Base-by-base conservation (phyloP, 345 rosid genomes). In the Physaria fendleri region DNA sequence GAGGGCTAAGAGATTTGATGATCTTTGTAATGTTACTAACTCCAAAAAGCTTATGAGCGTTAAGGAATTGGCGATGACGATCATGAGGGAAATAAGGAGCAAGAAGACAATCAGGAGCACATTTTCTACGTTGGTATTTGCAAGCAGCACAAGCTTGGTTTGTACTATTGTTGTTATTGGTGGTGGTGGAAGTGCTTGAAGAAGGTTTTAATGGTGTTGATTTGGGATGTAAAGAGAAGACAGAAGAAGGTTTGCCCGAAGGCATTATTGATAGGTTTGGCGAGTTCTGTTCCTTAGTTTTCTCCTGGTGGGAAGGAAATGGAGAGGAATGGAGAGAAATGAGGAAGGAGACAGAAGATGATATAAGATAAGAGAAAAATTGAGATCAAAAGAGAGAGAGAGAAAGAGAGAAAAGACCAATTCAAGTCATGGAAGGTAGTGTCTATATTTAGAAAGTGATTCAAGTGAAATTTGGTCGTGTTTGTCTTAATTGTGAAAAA, bases 81-180 rank as follows among this genome's bases (percentile, higher is more conserved):
- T 85, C 82, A 9, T 83, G 91, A 59, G 97, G 99, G 71, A 90
- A 93, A 69, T 87, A 93, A 58, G 97, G 99, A 17, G 99, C 97
- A 55, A 90, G 90, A 64, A 90, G 74, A 81, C 99, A 93, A 75
- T 90, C 94, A 7, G 96, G 85, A 13, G 82, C 81, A 68, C 99
- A 93, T 69, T 90, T 87, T 46, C 90, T 82, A 1, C 99, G 92
- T 62, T 85, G 97, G 87, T 87, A 87, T 72, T 87, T 90, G 79
- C 99, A 93, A 1, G 99, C 97, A 2, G 99, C 97, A 33, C 99
- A 93, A 4, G 99, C 94, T 23, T 82, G 92, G 68, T 82, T 77
- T 21, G 82, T 79, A 60, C 67, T 71, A 30, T 60, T 77, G 56
- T 53, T 59, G 65, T 16, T 67, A 18, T 28, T 67, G 20, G 7